These are phyloP conservation scores for barley (Hordeum vulgare) DNA, from an alignment of 176 grass and related monocot species.

Conservation along the genomic window MorexV3_pseudomolecules_assembly NC_058518.1:15534157-15534656, in stretches of 20 bases:
- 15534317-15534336: constrained; percentile 10
- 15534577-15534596: neutral
- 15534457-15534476: neutral
- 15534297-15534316: neutral
- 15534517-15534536: no score
- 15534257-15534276: constrained; percentile 16
- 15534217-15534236: constrained; percentile 10
- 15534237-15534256: constrained; percentile 21
- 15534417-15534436: neutral
- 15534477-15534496: neutral
- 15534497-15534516: neutral
- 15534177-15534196: constrained; percentile 19
- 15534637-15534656: no score
- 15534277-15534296: neutral
- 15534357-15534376: neutral
- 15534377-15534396: constrained; percentile 29
- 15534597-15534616: neutral
- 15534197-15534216: constrained; percentile 29
- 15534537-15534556: neutral
- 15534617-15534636: neutral
- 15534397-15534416: neutral
- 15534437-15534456: neutral
- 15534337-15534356: constrained; percentile 19
- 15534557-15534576: neutral
- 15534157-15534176: constrained; percentile 19